phyloP scores from a whole-genome alignment of 257 asterid genomes.

The Solanum arcanum region DNA sequence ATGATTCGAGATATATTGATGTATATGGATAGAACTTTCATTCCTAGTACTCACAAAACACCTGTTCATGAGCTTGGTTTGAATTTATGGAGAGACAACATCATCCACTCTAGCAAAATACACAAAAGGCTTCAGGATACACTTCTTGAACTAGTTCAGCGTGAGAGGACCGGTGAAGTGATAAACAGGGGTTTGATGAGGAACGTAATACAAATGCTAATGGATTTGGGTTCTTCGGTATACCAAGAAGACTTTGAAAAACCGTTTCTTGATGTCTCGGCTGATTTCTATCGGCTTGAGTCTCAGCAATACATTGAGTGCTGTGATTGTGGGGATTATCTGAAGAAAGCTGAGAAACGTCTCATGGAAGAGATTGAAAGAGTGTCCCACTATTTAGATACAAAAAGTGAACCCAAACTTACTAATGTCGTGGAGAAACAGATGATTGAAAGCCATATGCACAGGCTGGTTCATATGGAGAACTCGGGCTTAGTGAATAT shows the following conservation, averaged over 20 bases:
- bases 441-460: constrained; percentile 20
- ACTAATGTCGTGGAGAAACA: constrained; percentile 20
- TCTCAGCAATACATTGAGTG: constrained; percentile 20
- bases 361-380: constrained; percentile 23
- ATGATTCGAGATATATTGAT: constrained; percentile 26
- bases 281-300: constrained; percentile 18
- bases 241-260: constrained; percentile 20
- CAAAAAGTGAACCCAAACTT: constrained; percentile 16
- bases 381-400: constrained; percentile 15
- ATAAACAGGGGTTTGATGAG: constrained; percentile 26
- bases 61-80: constrained; percentile 24
- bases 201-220: constrained; percentile 17
- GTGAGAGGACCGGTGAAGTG: constrained; percentile 22
- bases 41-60: constrained; percentile 22
- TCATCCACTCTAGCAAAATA: constrained; percentile 15
- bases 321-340: constrained; percentile 24
- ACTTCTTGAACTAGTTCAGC: constrained; percentile 16
- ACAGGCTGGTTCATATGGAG: constrained; percentile 20
- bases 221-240: constrained; percentile 20
- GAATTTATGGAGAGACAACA: constrained; percentile 23
- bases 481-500: constrained; percentile 22
- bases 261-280: constrained; percentile 22
- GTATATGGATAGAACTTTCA: constrained; percentile 27
- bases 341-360: constrained; percentile 23
- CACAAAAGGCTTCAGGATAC: constrained; percentile 21